Base-by-base conservation (phyloP, 2,329 filamentous ascomycete species). In the Ascosphaera acerosa region DNA sequence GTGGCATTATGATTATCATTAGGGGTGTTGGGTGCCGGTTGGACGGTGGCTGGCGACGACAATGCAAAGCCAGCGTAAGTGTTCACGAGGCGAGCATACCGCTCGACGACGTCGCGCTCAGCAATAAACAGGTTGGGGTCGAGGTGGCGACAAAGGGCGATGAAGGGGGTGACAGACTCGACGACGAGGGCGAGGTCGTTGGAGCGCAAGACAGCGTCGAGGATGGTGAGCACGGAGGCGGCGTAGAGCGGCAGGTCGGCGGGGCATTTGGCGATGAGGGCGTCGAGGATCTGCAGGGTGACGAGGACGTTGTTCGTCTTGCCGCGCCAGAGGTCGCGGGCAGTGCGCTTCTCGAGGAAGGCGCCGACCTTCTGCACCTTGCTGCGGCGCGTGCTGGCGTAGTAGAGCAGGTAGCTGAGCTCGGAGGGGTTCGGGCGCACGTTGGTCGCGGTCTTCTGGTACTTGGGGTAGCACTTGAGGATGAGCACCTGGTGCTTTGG, bases 401-500 rank as follows among this genome's bases (percentile, higher is more conserved):
- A 94, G 63, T 90, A 94, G 33, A 94, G 69, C 40, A 97, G 67
- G 50, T 94, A 94, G 54, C 80, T 90, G 38, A 97, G 68, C 60
- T 97, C 87, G 55, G 80, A 90, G 41, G 80, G 80, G 54, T 94
- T 94, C 28, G 87, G 82, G 55, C 84, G 89, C 47, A 91, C 80
- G 45, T 91, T 80, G 48, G 82, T 75, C 38, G 77, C 73, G 32
- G 78, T 80, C 57, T 92, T 94, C 40, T 77, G 77, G 39, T 77
- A 82, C 42, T 76, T 75, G 25, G 87, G 87, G 52, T 92, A 97
- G 61, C 84, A 94, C 58, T 91, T 92, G 40, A 92, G 66, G 41
- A 92, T 74, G 37, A 94, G 62, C 42, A 92, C 77, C 64, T 94
- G 84, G 57, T 97, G 87, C 61, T 92, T 94, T 17, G 87, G 84